Evolutionary conservation across 2,329 filamentous ascomycete genomes (phyloP).

Genomic region (Colletotrichum sp.): DNA sequence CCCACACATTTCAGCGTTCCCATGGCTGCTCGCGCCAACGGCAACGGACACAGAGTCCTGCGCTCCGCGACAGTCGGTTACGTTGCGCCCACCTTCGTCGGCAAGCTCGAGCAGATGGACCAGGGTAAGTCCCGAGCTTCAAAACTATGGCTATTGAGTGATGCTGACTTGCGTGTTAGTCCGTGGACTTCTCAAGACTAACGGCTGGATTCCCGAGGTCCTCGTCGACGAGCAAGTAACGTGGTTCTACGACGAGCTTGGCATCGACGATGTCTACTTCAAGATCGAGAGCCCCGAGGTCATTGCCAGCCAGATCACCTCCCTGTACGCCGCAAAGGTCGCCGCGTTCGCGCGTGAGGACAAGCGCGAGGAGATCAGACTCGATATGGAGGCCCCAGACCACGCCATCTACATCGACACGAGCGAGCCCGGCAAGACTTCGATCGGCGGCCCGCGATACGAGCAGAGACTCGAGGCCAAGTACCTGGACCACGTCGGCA

Average conservation of each 20-base stretch:
- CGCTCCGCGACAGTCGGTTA: slow-evolving; percentile 93
- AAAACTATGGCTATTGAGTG: not conserved
- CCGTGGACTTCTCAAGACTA: slow-evolving; percentile 78
- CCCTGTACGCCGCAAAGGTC: slow-evolving; percentile 95
- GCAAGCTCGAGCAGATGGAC: slow-evolving; percentile 90
- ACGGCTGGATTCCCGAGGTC: slow-evolving; percentile 83
- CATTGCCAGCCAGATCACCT: slow-evolving; percentile 93
- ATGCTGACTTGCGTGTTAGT: slow-evolving; percentile 54
- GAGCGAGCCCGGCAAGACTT: slow-evolving; percentile 83
- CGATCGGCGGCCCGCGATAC: slow-evolving; percentile 82
- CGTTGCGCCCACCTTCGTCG: slow-evolving; percentile 91
- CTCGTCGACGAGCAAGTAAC: slow-evolving; percentile 85
- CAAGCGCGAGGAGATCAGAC: slow-evolving; percentile 89
- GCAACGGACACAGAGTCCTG: slow-evolving; percentile 74
- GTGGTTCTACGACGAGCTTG: slow-evolving; percentile 98
- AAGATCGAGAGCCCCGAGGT: slow-evolving; percentile 85
- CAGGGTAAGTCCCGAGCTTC: slow-evolving; percentile 56
- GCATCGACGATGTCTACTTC: slow-evolving; percentile 99
- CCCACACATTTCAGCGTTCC: slow-evolving; percentile 84
- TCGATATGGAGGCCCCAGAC: slow-evolving; percentile 93
- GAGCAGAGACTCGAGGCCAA: slow-evolving; percentile 94
- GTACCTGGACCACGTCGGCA: slow-evolving; percentile 83
- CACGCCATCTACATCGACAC: slow-evolving; percentile 99
- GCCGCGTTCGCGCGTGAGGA: slow-evolving; percentile 92
- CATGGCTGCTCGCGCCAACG: slow-evolving; percentile 52